phyloP scores from a whole-genome alignment of 441 rosid genomes.

The Sinapis alba region DNA sequence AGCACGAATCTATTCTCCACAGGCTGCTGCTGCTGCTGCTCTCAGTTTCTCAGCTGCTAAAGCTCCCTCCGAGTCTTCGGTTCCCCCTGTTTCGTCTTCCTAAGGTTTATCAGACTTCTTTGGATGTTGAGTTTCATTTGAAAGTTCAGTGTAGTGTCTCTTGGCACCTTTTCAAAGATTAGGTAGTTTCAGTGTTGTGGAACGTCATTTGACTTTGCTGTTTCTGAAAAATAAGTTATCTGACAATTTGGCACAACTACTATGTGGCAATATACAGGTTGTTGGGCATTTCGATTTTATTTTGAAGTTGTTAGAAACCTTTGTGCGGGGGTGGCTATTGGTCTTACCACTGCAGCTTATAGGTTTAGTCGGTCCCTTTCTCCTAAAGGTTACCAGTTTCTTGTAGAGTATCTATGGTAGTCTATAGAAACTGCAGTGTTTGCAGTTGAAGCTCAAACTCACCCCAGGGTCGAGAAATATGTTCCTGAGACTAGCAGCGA shows the following conservation, averaged over 20 bases:
- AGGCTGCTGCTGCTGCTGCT: constrained; percentile 41
- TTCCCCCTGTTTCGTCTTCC: constrained; percentile 21
- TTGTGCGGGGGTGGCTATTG: not conserved
- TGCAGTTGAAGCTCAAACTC: too few species aligned
- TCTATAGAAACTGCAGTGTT: not conserved
- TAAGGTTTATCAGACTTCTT: constrained; percentile 13
- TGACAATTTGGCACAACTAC: not conserved
- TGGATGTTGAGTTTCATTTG: not conserved
- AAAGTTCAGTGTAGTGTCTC: not conserved
- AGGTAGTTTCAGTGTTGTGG: not conserved
- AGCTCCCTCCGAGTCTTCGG: constrained; percentile 23
- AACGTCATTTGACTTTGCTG: not conserved
- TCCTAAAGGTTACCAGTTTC: not conserved
- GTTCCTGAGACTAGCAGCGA: not conserved
- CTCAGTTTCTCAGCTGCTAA: constrained; percentile 25
- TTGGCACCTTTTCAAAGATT: not conserved
- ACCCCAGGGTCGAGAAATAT: not conserved
- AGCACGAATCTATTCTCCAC: constrained; percentile 73
- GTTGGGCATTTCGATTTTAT: not conserved
- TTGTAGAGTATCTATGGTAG: not conserved
- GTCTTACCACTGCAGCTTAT: not conserved
- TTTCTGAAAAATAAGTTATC: not conserved
- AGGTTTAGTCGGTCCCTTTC: not conserved
- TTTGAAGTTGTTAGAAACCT: not conserved
- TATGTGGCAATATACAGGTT: not conserved